Percentiles rank a stretch among this genome's conserved stretches.
Evolutionary conservation across 441 rosid species (phyloP).

Genomic region (Metrosideros polymorpha): DNA sequence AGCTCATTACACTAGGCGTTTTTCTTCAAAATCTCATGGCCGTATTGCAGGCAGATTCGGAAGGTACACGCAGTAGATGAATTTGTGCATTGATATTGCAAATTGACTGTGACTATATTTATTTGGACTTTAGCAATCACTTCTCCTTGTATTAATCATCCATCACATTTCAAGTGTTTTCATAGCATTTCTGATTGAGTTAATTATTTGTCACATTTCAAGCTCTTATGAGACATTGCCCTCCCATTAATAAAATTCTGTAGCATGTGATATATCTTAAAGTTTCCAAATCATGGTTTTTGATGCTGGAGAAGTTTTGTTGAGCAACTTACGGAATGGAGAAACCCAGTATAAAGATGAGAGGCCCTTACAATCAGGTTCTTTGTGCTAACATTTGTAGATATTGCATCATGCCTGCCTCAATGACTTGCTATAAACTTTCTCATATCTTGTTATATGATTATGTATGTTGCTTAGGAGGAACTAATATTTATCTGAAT

Average conservation of each 20-base stretch:
- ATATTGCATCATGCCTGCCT: neutral
- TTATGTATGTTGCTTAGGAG: neutral
- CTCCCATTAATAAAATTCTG: neutral
- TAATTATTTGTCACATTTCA: neutral
- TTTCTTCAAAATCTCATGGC: constrained; percentile 83
- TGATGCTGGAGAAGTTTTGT: neutral
- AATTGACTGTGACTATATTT: neutral
- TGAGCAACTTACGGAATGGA: neutral
- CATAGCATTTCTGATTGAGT: neutral
- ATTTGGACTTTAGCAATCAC: neutral
- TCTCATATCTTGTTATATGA: neutral
- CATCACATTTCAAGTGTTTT: neutral
- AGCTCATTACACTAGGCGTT: constrained; percentile 56
- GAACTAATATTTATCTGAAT: neutral
- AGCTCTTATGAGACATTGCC: neutral
- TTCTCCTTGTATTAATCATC: neutral
- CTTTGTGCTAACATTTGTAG: neutral
- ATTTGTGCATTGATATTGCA: neutral
- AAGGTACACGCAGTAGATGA: constrained; percentile 33
- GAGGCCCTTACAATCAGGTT: neutral
- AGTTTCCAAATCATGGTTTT: neutral
- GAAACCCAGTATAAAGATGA: neutral
- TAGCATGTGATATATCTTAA: neutral
- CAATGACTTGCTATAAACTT: neutral
- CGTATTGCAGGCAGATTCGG: constrained; percentile 74